Percentiles rank a stretch among this genome's conserved stretches.
Conservation (phyloP, 306 rosid species). For the Castanea mollissima region DNA sequence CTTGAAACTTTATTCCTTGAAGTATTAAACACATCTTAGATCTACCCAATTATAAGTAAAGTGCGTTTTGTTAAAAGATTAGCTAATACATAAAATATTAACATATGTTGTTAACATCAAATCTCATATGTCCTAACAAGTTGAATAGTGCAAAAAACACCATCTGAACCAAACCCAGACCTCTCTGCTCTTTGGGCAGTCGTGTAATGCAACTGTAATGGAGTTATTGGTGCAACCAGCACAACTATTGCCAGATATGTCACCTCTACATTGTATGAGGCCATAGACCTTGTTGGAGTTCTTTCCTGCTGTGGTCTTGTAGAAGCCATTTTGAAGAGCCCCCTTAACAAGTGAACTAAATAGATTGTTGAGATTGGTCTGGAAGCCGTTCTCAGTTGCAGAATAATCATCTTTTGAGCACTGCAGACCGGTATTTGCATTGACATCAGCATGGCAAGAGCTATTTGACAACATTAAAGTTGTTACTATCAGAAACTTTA, state of each 20-base stretch:
- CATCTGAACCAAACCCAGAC: constrained; percentile 46
- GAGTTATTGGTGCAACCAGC: constrained; percentile 36
- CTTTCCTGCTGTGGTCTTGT: constrained; percentile 31
- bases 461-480: constrained; percentile 8
- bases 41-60: too few species aligned
- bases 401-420: constrained; percentile 36
- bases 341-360: constrained; percentile 36
- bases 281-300: constrained; percentile 39
- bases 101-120: too few species aligned
- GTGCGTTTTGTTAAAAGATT: too few species aligned
- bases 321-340: constrained; percentile 39
- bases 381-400: constrained; percentile 29
- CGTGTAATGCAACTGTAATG: constrained; percentile 20
- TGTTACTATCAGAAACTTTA: constrained; percentile 7
- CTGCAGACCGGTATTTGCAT: constrained; percentile 12
- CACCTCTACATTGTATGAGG: constrained; percentile 50
- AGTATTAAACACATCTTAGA: too few species aligned
- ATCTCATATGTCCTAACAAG: background rate
- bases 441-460: constrained; percentile 30
- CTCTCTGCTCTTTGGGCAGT: constrained; percentile 39
- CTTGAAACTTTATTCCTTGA: too few species aligned
- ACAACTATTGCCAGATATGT: constrained; percentile 38
- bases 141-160: constrained; percentile 54
- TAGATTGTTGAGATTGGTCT: constrained; percentile 34
- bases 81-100: too few species aligned